A percentile compares a stretch with the other conserved stretches of the same genome.
phyloP scores from a whole-genome alignment of 768 basidiomycete species.

The Pleurotus giganteus region DNA sequence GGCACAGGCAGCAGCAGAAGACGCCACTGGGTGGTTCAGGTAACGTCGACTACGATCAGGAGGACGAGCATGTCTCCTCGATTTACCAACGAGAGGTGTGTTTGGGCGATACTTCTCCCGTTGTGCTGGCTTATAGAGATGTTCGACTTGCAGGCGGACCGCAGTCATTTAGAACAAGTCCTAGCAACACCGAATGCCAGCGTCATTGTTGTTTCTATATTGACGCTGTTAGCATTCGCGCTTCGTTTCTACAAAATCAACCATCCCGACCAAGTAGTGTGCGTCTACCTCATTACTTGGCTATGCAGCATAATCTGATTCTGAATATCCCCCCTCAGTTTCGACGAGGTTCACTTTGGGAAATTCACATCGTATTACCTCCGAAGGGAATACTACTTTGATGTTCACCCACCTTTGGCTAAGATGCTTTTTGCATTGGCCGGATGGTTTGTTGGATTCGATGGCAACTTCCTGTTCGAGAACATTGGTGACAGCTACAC shows the following conservation, averaged over 20 bases:
- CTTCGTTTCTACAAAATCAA: slow-evolving; percentile 93
- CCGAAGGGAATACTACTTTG: slow-evolving; percentile 94
- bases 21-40: slow-evolving; percentile 3
- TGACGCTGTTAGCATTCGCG: slow-evolving; percentile 78
- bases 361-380: slow-evolving; percentile 98
- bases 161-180: slow-evolving; percentile 58
- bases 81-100: slow-evolving; percentile 10
- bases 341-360: slow-evolving; percentile 98
- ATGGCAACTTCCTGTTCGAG: slow-evolving; percentile 92
- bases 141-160: slow-evolving; percentile 38
- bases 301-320: slow-evolving; percentile 5
- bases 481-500: slow-evolving; percentile 94
- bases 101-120: background rate
- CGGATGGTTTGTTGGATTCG: slow-evolving; percentile 96
- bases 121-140: background rate
- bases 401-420: slow-evolving; percentile 97
- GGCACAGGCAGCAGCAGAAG: slow-evolving; percentile 2
- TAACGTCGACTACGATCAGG: slow-evolving; percentile 7
- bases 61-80: slow-evolving; percentile 10
- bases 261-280: slow-evolving; percentile 95
- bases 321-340: slow-evolving; percentile 42
- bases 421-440: slow-evolving; percentile 93
- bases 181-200: slow-evolving; percentile 66
- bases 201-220: slow-evolving; percentile 52
- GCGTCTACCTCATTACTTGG: slow-evolving; percentile 29